Base-by-base conservation (phyloP, 2,329 filamentous ascomycete genomes). In the Neofusicoccum cordaticola region DNA sequence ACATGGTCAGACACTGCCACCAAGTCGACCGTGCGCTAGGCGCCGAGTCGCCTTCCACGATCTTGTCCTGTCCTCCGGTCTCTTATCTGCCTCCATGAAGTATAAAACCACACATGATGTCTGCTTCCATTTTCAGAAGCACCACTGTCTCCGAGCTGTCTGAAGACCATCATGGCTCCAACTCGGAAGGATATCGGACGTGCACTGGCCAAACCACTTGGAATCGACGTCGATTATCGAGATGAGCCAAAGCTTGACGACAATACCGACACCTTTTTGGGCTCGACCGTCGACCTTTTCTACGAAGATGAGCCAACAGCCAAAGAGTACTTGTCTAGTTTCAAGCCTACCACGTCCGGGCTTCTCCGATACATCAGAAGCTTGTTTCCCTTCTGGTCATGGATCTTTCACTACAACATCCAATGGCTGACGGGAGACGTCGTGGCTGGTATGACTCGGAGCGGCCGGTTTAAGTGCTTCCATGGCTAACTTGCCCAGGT, bases 251-350 rank as follows among this genome's bases (percentile, higher is more conserved):
- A 80, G n/a, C 2, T 9, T 19, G 87, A 92, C 57, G 84, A 88
- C 48, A 83, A 92, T 57, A 90, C 93, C 0, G 27, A 31, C 6
- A 31, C 27, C 4, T 82, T 86, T 35, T 84, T 85, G 45, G 91
- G 88, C 1, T 31, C 27, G 27, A 31, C 27, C 4, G 85, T 87
- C 42, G 89, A 94, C 69, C 88, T 86, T 50, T 97, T 96, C 74
- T 83, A 95, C 63, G 94, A 99, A 74, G 84, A 89, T 17, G 89
- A 92, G 66, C 94, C 94, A 0, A 90, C 87, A 2, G 86, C 87
- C 0, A 72, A 78, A 7, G 92, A 97, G 72, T 96, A 88, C 86
- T 68, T 98, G 15, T 73, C 75, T 5, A 84, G 88, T 2, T 77
- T 90, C n/a, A 73, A 85, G 0, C 94, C 94, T 0, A 82, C 82